A percentile compares a stretch with the other conserved stretches of the same genome.
phyloP scores from a whole-genome alignment of 2,329 filamentous ascomycete species.

The Neonectria hederae region DNA sequence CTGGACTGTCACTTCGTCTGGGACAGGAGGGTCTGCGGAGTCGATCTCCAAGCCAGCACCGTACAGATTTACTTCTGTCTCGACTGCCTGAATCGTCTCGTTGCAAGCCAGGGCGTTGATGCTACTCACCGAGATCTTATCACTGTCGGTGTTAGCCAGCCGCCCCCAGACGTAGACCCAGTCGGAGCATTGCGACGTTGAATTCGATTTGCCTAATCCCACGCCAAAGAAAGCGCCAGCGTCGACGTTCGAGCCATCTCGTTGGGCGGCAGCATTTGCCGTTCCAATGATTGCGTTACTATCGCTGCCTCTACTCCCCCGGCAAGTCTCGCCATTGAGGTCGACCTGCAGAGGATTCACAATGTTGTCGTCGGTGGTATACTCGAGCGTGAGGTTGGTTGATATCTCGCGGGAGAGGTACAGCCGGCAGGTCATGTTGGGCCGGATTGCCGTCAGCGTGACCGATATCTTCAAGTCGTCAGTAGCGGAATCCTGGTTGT shows the following conservation, averaged over 20 bases:
- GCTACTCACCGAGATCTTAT: slow-evolving; percentile 41
- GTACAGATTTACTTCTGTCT: slow-evolving; percentile 36
- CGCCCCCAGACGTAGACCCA: slow-evolving; percentile 51
- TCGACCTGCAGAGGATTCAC: slow-evolving; percentile 38
- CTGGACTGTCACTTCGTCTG: slow-evolving; percentile 36
- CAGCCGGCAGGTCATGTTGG: slow-evolving; percentile 42
- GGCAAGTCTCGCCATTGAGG: slow-evolving; percentile 35
- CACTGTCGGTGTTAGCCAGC: slow-evolving; percentile 35
- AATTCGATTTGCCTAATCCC: slow-evolving; percentile 30
- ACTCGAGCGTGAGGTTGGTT: slow-evolving; percentile 38
- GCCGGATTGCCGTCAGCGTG: slow-evolving; percentile 45
- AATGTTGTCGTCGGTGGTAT: slow-evolving; percentile 23
- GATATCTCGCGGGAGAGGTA: slow-evolving; percentile 34
- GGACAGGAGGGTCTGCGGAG: slow-evolving; percentile 39
- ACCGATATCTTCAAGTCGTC: slow-evolving; percentile 35
- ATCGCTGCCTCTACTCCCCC: slow-evolving; percentile 13
- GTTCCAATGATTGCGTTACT: slow-evolving; percentile 36
- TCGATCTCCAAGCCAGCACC: slow-evolving; percentile 43
- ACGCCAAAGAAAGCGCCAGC: slow-evolving; percentile 31
- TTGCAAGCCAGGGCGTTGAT: slow-evolving; percentile 51
- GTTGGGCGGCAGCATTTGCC: neutral
- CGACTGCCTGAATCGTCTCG: slow-evolving; percentile 47
- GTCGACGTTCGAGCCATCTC: neutral
- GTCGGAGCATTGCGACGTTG: slow-evolving; percentile 42
- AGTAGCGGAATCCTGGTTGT: slow-evolving; percentile 16